Conservation (phyloP, 805 yeast genomes). For the Kluyveromyces siamensis region DNA sequence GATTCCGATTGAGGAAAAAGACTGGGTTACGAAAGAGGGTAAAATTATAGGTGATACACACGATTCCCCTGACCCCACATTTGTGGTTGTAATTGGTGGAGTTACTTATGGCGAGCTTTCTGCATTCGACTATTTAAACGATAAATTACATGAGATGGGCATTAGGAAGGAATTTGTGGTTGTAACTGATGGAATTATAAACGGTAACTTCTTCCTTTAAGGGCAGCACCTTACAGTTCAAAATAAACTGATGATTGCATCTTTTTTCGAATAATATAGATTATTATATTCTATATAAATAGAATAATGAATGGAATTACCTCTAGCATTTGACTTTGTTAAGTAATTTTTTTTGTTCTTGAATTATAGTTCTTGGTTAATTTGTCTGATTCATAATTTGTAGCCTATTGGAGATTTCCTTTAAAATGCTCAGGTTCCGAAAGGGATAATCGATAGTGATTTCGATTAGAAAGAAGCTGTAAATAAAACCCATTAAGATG, state of each 20-base stretch:
- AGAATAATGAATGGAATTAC: neutral
- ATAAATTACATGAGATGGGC: slow-evolving; percentile 29
- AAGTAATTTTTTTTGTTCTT: neutral
- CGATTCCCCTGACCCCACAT: slow-evolving; percentile 21
- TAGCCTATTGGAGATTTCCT: neutral
- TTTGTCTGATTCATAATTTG: neutral
- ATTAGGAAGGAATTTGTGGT: slow-evolving; percentile 34
- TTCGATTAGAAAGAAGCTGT: neutral
- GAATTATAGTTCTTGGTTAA: neutral
- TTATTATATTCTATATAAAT: neutral
- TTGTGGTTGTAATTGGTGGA: slow-evolving; percentile 72
- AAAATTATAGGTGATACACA: slow-evolving; percentile 5
- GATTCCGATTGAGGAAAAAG: neutral
- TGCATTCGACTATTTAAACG: slow-evolving; percentile 54
- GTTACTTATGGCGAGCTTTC: slow-evolving; percentile 78
- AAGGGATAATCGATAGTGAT: neutral
- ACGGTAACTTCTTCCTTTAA: slow-evolving; percentile 23
- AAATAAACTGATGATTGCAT: neutral
- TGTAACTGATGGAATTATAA: slow-evolving; percentile 39
- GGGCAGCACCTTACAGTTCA: neutral
- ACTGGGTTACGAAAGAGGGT: neutral
- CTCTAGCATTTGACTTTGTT: neutral
- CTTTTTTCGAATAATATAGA: neutral
- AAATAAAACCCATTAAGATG: neutral
- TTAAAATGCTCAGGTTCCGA: neutral